Conservation (phyloP, 2,329 filamentous ascomycete genomes). For the Phaeosphaeriaceae sp. region DNA sequence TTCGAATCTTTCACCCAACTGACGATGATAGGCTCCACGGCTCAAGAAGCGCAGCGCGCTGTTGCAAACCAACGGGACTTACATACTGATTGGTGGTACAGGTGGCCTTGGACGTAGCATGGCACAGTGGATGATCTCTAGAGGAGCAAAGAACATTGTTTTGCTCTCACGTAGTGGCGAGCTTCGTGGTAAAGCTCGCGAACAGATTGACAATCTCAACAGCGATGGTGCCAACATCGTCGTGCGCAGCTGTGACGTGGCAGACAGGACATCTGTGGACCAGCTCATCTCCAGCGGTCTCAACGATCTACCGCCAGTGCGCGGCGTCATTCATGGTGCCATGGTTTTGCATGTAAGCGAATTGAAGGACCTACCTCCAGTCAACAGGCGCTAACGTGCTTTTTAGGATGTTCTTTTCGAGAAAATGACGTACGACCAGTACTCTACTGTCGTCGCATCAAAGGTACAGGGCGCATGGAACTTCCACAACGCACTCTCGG, state of each 20-base stretch:
- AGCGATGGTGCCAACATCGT: conserved; percentile 18
- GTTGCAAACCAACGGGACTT: conserved; percentile 25
- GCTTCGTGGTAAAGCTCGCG: conserved; percentile 16
- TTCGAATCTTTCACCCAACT: not conserved
- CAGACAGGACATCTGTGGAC: conserved; percentile 19
- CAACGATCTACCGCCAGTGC: conserved; percentile 26
- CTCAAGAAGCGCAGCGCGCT: conserved; percentile 9
- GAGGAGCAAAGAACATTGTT: conserved; percentile 31
- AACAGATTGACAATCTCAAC: conserved; percentile 19
- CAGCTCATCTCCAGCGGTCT: conserved; percentile 13
- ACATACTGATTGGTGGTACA: conserved; percentile 34
- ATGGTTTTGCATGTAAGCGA: conserved; percentile 31
- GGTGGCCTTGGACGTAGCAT: conserved; percentile 36
- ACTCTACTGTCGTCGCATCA: conserved; percentile 19
- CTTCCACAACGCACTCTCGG: conserved; percentile 19
- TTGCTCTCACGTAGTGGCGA: conserved; percentile 28
- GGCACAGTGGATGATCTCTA: conserved; percentile 30
- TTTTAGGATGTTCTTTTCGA: conserved; percentile 30
- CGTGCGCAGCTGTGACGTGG: conserved; percentile 24
- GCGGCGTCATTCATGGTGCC: conserved; percentile 33
- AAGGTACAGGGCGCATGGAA: conserved; percentile 32
- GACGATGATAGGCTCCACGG: conserved; percentile 15
- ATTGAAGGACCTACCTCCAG: not conserved
- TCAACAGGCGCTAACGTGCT: too few relatives aligned
- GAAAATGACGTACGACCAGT: conserved; percentile 28